Conservation (phyloP, 192 early-diverging fungal genomes). For the Funneliformis mosseae region DNA sequence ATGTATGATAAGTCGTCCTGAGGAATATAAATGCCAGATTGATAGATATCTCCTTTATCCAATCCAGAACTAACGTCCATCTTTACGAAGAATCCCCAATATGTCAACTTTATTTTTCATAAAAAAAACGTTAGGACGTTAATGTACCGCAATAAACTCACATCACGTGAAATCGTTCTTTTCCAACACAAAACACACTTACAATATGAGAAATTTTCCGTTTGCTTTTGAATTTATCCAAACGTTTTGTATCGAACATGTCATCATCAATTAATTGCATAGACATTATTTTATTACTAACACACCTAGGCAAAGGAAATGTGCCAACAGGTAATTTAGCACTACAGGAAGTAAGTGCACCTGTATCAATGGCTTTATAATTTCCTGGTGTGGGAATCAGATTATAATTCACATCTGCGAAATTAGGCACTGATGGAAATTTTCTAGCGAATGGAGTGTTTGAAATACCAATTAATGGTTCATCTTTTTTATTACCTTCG, state of each 20-base stretch:
- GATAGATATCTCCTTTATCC: neutral
- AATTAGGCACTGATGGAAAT: neutral
- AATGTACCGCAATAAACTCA: neutral
- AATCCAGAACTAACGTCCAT: neutral
- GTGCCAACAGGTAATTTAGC: neutral
- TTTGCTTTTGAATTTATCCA: neutral
- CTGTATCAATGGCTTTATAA: neutral
- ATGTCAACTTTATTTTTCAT: neutral
- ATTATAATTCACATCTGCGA: neutral
- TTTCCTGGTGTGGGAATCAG: neutral
- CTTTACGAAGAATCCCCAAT: neutral
- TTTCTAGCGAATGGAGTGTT: neutral
- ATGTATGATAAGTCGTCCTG: neutral
- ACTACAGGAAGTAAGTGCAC: neutral
- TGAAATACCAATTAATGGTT: neutral
- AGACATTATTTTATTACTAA: neutral
- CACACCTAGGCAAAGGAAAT: slow-evolving; percentile 16
- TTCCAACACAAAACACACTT: neutral
- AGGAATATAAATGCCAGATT: neutral
- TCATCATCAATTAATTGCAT: neutral
- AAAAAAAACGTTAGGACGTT: neutral
- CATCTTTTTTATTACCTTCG: neutral
- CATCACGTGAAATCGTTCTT: neutral
- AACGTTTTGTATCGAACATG: neutral
- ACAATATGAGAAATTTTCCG: slow-evolving; percentile 15